Conservation (phyloP, 257 asterid species). For the Osmanthus fragrans region DNA sequence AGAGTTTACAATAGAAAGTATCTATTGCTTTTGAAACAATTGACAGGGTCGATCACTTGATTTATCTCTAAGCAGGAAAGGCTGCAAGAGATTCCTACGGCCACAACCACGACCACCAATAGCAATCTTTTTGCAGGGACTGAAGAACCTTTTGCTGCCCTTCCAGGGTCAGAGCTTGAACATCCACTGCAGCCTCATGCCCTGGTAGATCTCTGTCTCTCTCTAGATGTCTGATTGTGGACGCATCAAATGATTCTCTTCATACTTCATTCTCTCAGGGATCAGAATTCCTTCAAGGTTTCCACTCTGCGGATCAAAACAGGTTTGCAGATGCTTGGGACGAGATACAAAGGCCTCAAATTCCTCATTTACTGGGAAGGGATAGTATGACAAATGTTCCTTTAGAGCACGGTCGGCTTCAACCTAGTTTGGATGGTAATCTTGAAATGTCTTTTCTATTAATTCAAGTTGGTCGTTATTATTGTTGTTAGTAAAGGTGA, state of each 20-base stretch:
- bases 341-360: slow-evolving; percentile 80
- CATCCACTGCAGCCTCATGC: slow-evolving; percentile 59
- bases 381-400: slow-evolving; percentile 54
- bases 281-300: slow-evolving; percentile 80
- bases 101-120: slow-evolving; percentile 60
- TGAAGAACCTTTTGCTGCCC: slow-evolving; percentile 64
- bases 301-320: slow-evolving; percentile 71
- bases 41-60: slow-evolving; percentile 8
- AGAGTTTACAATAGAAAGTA: slow-evolving; percentile 14
- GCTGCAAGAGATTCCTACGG: slow-evolving; percentile 88
- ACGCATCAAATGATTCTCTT: slow-evolving; percentile 19
- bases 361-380: slow-evolving; percentile 50
- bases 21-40: slow-evolving; percentile 8
- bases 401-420: slow-evolving; percentile 52
- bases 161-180: slow-evolving; percentile 90
- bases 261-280: slow-evolving; percentile 48
- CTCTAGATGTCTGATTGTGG: slow-evolving; percentile 10
- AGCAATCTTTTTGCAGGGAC: slow-evolving; percentile 57
- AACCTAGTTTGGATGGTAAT: slow-evolving; percentile 73
- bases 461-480: slow-evolving; percentile 10
- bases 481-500: neutral
- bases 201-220: slow-evolving; percentile 57
- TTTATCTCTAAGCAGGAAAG: slow-evolving; percentile 61
- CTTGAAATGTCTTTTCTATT: slow-evolving; percentile 13
- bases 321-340: slow-evolving; percentile 91